Evolutionary conservation across 2,329 filamentous ascomycete species (phyloP).

Genomic region (Fusarium begoniae): DNA sequence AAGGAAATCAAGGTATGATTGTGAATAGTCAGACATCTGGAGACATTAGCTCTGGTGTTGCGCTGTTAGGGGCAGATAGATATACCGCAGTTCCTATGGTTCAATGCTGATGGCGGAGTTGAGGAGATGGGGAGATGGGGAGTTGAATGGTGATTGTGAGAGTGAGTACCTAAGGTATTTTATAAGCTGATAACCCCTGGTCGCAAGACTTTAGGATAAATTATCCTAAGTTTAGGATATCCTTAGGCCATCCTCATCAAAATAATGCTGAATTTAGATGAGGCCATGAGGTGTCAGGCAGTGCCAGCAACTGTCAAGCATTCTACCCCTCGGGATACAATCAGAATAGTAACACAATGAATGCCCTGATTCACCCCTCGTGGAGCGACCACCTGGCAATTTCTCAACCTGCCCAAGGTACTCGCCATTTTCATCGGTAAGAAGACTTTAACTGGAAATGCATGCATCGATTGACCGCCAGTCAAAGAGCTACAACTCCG

Average conservation of each 20-base stretch:
- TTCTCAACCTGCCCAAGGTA: not conserved
- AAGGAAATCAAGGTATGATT: not conserved
- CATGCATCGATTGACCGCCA: not conserved
- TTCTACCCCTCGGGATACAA: not conserved
- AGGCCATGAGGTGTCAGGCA: not conserved
- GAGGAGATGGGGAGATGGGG: too few relatives aligned
- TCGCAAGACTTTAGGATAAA: not conserved
- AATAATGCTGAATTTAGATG: not conserved
- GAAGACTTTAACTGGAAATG: not conserved
- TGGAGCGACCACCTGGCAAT: not conserved
- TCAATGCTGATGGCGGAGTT: too few relatives aligned
- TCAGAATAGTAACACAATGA: not conserved
- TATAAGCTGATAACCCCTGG: not conserved
- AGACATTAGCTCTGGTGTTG: not conserved
- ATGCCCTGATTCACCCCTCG: not conserved
- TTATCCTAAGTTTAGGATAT: not conserved
- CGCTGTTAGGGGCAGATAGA: not conserved
- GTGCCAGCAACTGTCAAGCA: not conserved
- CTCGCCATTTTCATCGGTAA: not conserved
- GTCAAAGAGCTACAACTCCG: not conserved
- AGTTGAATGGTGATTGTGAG: not conserved
- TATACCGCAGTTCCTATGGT: not conserved
- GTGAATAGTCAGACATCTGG: not conserved
- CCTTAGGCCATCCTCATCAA: not conserved
- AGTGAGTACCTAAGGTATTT: not conserved